A percentile compares a stretch with the other conserved stretches of the same genome.
Evolutionary conservation across 805 yeast species (phyloP).

Genomic region (Candida arabinofermentans): DNA sequence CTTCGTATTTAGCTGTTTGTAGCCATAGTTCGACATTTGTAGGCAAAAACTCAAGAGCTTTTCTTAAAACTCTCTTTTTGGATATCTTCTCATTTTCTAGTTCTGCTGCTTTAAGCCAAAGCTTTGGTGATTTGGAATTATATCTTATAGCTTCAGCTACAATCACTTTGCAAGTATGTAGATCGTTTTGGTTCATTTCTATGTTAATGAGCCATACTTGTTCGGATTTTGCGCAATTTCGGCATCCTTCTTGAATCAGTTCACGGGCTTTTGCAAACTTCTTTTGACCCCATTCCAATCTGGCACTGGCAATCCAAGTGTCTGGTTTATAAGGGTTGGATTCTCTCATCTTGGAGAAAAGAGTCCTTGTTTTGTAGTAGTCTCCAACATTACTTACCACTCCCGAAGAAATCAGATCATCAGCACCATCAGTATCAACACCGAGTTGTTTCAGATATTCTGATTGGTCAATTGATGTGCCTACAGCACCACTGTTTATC

Average conservation of each 20-base stretch:
- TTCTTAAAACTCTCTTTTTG: slow-evolving; percentile 57
- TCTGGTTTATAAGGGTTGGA: slow-evolving; percentile 69
- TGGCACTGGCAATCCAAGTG: slow-evolving; percentile 85
- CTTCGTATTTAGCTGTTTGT: slow-evolving; percentile 56
- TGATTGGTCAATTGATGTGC: slow-evolving; percentile 29
- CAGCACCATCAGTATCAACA: slow-evolving; percentile 12
- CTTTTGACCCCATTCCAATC: slow-evolving; percentile 65
- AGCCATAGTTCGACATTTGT: slow-evolving; percentile 63
- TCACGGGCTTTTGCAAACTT: slow-evolving; percentile 53
- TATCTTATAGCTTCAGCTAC: slow-evolving; percentile 62
- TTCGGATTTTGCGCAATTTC: slow-evolving; percentile 58
- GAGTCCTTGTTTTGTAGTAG: slow-evolving; percentile 49
- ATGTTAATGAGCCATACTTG: slow-evolving; percentile 82
- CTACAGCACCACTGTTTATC: slow-evolving; percentile 33
- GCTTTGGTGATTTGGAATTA: slow-evolving; percentile 49
- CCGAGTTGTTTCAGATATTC: slow-evolving; percentile 41
- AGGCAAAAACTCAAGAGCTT: slow-evolving; percentile 68
- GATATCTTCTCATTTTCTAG: slow-evolving; percentile 56
- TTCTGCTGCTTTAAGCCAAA: slow-evolving; percentile 73
- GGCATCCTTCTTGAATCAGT: slow-evolving; percentile 72
- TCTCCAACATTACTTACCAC: slow-evolving; percentile 45
- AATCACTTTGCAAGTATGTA: slow-evolving; percentile 47
- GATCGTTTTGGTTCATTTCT: slow-evolving; percentile 48
- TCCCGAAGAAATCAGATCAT: slow-evolving; percentile 10
- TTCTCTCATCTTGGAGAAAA: slow-evolving; percentile 64